These are phyloP conservation scores for Suillus hirtellus DNA, from an alignment of 768 basidiomycete genomes.

Conservation along the genomic window DNA sequence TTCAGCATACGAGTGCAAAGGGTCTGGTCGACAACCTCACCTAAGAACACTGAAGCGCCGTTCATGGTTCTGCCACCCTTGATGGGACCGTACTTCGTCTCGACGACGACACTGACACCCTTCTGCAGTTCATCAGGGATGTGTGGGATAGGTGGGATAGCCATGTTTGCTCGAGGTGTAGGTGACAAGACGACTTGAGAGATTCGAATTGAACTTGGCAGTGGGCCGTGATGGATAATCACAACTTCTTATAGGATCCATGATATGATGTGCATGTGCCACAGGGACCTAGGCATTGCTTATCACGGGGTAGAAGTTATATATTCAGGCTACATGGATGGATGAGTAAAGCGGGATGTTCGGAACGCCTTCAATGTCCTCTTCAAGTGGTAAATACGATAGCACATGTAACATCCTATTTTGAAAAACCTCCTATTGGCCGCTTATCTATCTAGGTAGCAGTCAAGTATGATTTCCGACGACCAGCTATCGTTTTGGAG, in stretches of 20 bases:
- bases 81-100: conserved; percentile 57
- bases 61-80: conserved; percentile 61
- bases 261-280: neutral
- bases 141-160: conserved; percentile 32
- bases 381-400: too few species aligned
- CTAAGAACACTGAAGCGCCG: conserved; percentile 64
- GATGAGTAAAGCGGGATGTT: conserved; percentile 10
- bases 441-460: neutral
- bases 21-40: conserved; percentile 33
- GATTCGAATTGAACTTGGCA: neutral
- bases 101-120: conserved; percentile 43
- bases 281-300: too few species aligned
- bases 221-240: neutral
- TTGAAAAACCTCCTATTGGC: neutral
- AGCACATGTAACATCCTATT: neutral
- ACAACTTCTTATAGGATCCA: conserved; percentile 5
- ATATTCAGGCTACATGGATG: neutral
- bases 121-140: conserved; percentile 58
- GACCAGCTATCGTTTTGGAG: too few species aligned
- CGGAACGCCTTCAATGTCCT: neutral
- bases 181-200: neutral
- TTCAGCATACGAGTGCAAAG: neutral
- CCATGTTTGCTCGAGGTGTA: neutral
- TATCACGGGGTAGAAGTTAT: conserved; percentile 6
- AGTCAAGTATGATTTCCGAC: neutral